These are phyloP conservation scores for Penicillium thymicola DNA, from an alignment of 2,329 filamentous ascomycete species.

Conservation along the genomic window DNA sequence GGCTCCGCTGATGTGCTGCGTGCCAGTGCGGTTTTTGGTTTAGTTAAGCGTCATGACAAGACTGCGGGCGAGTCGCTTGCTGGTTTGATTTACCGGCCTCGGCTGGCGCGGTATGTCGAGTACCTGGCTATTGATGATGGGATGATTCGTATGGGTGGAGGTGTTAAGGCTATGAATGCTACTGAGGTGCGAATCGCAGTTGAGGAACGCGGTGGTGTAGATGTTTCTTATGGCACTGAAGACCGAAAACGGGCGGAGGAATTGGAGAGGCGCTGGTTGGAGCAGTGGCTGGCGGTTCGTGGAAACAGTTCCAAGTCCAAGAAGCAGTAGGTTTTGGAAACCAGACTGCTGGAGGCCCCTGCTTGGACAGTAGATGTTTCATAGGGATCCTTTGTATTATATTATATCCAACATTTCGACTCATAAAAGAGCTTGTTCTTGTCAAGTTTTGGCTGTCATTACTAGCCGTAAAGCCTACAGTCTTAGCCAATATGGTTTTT, in stretches of 20 bases:
- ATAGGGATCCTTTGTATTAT: background rate
- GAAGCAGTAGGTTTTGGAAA: background rate
- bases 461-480: background rate
- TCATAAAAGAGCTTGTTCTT: background rate
- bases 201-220: slow-evolving; percentile 60
- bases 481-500: background rate
- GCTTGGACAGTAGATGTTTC: background rate
- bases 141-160: slow-evolving; percentile 63
- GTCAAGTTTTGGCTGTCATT: background rate
- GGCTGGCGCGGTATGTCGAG: slow-evolving; percentile 54
- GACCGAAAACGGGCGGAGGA: slow-evolving; percentile 26
- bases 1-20: slow-evolving; percentile 27
- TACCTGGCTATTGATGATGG: slow-evolving; percentile 70
- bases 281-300: slow-evolving; percentile 31
- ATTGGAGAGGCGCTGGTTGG: slow-evolving; percentile 37
- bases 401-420: background rate
- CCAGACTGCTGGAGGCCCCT: background rate
- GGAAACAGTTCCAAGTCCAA: background rate
- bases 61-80: slow-evolving; percentile 39
- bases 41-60: slow-evolving; percentile 36
- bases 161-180: slow-evolving; percentile 54
- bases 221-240: slow-evolving; percentile 22
- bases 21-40: slow-evolving; percentile 36
- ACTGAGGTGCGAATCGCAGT: slow-evolving; percentile 69
- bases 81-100: slow-evolving; percentile 49